phyloP scores from a whole-genome alignment of 1,139 yeast species.

The Blastobotrys proliferans region DNA sequence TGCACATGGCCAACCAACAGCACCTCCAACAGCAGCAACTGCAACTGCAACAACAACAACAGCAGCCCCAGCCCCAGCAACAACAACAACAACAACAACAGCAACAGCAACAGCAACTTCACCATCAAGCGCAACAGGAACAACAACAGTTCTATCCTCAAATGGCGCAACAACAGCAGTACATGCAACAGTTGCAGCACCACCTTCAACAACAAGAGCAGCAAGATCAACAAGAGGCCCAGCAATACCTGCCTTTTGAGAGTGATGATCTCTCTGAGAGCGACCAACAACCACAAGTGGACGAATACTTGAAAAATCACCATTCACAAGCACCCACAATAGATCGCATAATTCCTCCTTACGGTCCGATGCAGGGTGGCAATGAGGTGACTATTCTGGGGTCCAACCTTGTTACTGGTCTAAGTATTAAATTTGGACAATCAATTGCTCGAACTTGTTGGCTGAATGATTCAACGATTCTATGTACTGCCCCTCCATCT shows the following conservation, averaged over 20 bases:
- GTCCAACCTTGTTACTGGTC: slow-evolving; percentile 72
- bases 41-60: background rate
- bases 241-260: slow-evolving; percentile 7
- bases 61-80: too few relatives aligned
- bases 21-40: too few relatives aligned
- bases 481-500: slow-evolving; percentile 86
- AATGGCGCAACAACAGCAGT: too few relatives aligned
- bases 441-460: slow-evolving; percentile 75
- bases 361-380: slow-evolving; percentile 92
- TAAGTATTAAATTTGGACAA: slow-evolving; percentile 78
- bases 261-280: slow-evolving; percentile 14
- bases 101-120: too few relatives aligned
- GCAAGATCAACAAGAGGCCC: background rate
- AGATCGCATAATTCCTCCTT: slow-evolving; percentile 83
- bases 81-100: too few relatives aligned
- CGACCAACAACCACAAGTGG: slow-evolving; percentile 13
- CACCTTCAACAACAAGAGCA: background rate
- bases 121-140: too few relatives aligned
- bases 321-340: slow-evolving; percentile 42
- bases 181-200: background rate
- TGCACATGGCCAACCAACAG: too few relatives aligned
- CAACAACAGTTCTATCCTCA: too few relatives aligned
- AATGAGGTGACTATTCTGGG: slow-evolving; percentile 87
- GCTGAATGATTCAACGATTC: slow-evolving; percentile 84
- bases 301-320: too few relatives aligned